These are phyloP conservation scores for Sarocladium brachiariae DNA, from an alignment of 2,329 filamentous ascomycete species.

Conservation along the genomic window DNA sequence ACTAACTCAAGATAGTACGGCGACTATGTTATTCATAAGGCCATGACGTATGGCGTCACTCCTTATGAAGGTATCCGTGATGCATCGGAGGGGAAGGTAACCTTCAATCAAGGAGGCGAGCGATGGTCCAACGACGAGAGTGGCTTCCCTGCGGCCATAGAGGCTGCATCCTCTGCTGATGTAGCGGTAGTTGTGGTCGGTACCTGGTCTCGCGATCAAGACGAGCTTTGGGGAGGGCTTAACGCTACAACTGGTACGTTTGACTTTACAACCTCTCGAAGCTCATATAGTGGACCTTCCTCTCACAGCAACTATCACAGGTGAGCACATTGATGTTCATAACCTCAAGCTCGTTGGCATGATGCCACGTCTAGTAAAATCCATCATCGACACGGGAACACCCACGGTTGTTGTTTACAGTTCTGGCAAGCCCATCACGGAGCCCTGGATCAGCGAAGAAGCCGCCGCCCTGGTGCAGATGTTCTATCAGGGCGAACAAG, in stretches of 20 bases:
- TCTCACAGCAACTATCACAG: neutral
- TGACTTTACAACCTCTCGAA: neutral
- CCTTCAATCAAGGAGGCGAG: constrained; percentile 64
- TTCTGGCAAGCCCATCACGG: constrained; percentile 65
- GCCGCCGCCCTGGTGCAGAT: constrained; percentile 64
- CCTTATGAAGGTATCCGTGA: constrained; percentile 62
- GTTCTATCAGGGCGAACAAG: constrained; percentile 67
- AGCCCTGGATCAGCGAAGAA: constrained; percentile 62
- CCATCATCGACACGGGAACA: constrained; percentile 59
- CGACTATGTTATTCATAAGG: constrained; percentile 63
- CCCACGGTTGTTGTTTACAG: constrained; percentile 63
- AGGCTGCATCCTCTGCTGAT: constrained; percentile 58
- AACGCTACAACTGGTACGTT: constrained; percentile 61
- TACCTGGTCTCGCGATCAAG: constrained; percentile 69
- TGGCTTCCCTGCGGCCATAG: constrained; percentile 59
- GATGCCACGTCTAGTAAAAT: constrained; percentile 58
- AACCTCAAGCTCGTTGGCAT: constrained; percentile 62
- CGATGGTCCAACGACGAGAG: constrained; percentile 65
- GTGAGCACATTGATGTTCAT: constrained; percentile 61
- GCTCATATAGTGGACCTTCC: neutral
- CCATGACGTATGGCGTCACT: constrained; percentile 59
- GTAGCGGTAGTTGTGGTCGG: constrained; percentile 68
- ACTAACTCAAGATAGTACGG: constrained; percentile 43
- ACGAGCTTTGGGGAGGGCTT: constrained; percentile 60
- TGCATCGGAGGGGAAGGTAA: constrained; percentile 52